Evolutionary conservation across 208 protist species (phyloP), one percentile per base, ranked within the genome.

Genomic region (Acanthamoeba polyphaga): DNA sequence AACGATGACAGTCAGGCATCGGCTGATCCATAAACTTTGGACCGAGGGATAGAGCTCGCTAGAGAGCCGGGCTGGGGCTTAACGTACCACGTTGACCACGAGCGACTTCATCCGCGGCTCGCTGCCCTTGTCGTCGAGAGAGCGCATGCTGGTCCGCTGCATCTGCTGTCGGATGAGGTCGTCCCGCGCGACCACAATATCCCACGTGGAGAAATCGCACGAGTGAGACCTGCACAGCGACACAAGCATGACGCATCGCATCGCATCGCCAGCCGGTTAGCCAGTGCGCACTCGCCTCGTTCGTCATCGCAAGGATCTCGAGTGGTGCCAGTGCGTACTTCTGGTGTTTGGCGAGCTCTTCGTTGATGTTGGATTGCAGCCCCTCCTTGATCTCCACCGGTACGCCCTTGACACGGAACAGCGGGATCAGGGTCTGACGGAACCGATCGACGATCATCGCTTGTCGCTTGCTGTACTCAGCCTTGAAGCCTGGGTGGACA

Each of bases 81-180:
- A 4, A n/a, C 55, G 62, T 90, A 90, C 84, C 84, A 92, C 70
- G 58, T 92, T 74, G 34, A 92, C 55, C 9, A 92, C 85, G 24
- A 92, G 60, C 8, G 85, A 43, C 34, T 92, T 92, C 85, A 92
- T 92, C 7, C 60, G 60, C 2, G 49, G 29, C 85, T 72, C 24
- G 38, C 34, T n/a, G 38, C 24, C 85, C 85, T 49, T 92, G 22
- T 27, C 19, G 24, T 22, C 34, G 19, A 24, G 29, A 5, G 70
- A 32, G 1, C 29, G 13, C 29, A 66, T 13, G 24, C 51, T 92
- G 49, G 27, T 92, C 55, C 46, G 12, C 38, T 76, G 34, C 38
- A 43, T 24, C 24, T 76, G 64, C 10, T 92, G 85, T 22, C 13
- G 29, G 5, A 92, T 22, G 64, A 92, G 85, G 34, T 92, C 85